phyloP scores from a whole-genome alignment of 306 rosid genomes.

The Hippophae rhamnoides region DNA sequence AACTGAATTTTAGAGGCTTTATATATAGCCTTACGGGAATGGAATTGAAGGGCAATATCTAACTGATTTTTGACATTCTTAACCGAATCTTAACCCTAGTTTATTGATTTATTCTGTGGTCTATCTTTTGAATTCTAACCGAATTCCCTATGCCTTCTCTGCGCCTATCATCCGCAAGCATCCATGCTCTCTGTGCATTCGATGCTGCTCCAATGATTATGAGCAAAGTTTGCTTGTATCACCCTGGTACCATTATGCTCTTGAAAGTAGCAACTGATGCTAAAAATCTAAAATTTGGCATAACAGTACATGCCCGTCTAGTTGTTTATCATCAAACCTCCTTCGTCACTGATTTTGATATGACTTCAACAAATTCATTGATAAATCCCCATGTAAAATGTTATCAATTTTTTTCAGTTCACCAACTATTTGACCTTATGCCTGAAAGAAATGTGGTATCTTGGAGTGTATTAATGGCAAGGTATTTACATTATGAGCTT shows the following conservation, averaged over 20 bases:
- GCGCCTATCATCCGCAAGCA: too few species aligned
- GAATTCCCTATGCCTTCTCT: too few species aligned
- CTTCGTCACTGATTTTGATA: neutral
- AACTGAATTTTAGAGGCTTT: too few species aligned
- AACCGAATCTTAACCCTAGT: too few species aligned
- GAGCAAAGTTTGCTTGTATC: too few species aligned
- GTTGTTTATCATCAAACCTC: constrained; percentile 23
- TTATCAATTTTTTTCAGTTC: constrained; percentile 25
- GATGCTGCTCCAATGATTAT: too few species aligned
- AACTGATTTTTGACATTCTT: too few species aligned
- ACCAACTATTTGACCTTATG: constrained; percentile 42
- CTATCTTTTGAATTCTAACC: too few species aligned
- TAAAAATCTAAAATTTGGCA: constrained; percentile 32
- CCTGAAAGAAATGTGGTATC: constrained; percentile 42
- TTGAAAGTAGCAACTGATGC: constrained; percentile 34
- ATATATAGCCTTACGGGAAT: too few species aligned
- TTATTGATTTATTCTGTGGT: too few species aligned
- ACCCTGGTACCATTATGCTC: constrained; percentile 33
- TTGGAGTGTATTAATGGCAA: constrained; percentile 48
- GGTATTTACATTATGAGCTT: constrained; percentile 39
- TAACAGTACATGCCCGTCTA: constrained; percentile 43
- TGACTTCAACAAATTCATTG: constrained; percentile 30
- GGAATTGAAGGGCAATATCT: too few species aligned
- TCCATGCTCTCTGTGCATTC: too few species aligned
- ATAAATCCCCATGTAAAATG: constrained; percentile 39